Conservation (phyloP, 176 grass and related monocot species). For the Bolboschoenus planiculmis region DNA sequence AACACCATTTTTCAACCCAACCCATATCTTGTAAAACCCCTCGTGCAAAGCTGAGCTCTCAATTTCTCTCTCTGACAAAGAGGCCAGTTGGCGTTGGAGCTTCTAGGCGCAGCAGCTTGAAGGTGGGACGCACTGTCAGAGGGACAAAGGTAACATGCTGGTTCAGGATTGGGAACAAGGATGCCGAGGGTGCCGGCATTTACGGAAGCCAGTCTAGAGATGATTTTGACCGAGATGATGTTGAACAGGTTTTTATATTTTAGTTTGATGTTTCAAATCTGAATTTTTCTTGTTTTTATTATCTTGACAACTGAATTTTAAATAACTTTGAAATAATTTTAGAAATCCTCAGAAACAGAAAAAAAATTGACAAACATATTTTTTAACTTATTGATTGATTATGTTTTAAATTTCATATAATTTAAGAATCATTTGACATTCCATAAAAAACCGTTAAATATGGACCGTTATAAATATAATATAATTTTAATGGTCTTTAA, state of each 20-base stretch:
- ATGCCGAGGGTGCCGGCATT: constrained; percentile 71
- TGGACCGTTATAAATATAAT: too few relatives aligned
- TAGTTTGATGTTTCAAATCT: background rate
- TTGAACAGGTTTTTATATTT: constrained; percentile 59
- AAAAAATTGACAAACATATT: too few relatives aligned
- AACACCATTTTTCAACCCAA: constrained; percentile 22
- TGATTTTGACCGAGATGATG: constrained; percentile 94
- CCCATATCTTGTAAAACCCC: constrained; percentile 12
- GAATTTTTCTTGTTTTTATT: constrained; percentile 1
- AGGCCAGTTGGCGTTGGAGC: constrained; percentile 31
- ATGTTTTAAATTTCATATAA: too few relatives aligned
- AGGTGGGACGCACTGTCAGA: constrained; percentile 38
- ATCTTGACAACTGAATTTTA: background rate
- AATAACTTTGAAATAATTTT: too few relatives aligned
- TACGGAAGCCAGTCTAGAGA: constrained; percentile 80
- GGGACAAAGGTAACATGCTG: constrained; percentile 50
- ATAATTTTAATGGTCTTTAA: too few relatives aligned
- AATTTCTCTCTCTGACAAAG: constrained; percentile 28
- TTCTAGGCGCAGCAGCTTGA: constrained; percentile 35
- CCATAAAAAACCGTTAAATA: too few relatives aligned
- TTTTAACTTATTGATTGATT: too few relatives aligned
- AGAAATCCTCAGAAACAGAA: too few relatives aligned
- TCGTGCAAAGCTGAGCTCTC: constrained; percentile 28
- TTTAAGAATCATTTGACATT: too few relatives aligned
- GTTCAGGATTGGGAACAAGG: constrained; percentile 84